phyloP scores from a whole-genome alignment of 1,284 basidiomycete species.

The Malassezia restricta region DNA sequence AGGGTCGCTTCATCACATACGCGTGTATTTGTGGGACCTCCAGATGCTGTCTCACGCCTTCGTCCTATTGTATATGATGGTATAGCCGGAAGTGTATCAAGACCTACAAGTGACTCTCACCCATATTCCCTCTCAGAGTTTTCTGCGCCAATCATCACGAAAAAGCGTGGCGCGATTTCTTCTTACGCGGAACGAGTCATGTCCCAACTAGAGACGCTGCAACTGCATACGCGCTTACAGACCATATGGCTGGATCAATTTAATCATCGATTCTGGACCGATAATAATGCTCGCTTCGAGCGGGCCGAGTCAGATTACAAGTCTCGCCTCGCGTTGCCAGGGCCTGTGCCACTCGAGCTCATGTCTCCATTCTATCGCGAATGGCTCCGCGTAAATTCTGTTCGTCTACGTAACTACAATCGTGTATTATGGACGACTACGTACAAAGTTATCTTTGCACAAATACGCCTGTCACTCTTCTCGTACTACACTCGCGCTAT shows the following conservation, averaged over 20 bases:
- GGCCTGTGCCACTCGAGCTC: conserved; percentile 12
- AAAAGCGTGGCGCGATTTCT: conserved; percentile 3
- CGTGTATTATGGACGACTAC: conserved; percentile 23
- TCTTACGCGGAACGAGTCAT: conserved; percentile 23
- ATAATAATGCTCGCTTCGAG: conserved; percentile 39
- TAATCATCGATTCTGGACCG: conserved; percentile 43
- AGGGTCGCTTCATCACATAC: background rate
- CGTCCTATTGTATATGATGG: conserved; percentile 35
- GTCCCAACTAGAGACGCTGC: conserved; percentile 28
- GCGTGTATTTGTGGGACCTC: conserved; percentile 24
- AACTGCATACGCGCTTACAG: conserved; percentile 28
- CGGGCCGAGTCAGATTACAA: conserved; percentile 24
- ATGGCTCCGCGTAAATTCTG: conserved; percentile 35
- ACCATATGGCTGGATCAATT: conserved; percentile 32
- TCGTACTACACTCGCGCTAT: conserved; percentile 1
- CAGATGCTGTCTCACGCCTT: conserved; percentile 36
- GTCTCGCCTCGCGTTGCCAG: background rate
- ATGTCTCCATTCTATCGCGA: conserved; percentile 35
- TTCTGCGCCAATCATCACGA: background rate
- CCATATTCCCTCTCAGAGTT: conserved; percentile 42
- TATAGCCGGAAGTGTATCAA: background rate
- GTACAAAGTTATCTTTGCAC: conserved; percentile 3
- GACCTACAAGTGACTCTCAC: conserved; percentile 14
- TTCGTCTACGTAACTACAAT: conserved; percentile 35
- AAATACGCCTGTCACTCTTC: background rate